Base-by-base conservation (phyloP, 805 yeast genomes). In the Lachancea waltii region DNA sequence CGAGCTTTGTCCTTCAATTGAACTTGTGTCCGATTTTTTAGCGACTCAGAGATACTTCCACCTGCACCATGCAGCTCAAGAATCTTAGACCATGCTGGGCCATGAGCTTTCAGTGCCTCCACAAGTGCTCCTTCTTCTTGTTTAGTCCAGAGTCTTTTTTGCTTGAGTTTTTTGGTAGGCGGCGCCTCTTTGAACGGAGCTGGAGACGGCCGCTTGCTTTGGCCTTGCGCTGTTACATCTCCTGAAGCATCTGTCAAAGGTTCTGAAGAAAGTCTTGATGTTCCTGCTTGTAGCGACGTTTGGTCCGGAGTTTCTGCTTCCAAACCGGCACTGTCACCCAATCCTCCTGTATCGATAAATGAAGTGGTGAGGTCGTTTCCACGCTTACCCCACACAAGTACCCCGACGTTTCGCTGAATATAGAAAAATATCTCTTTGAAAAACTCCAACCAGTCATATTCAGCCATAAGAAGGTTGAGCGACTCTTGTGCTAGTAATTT, bases 1-100 rank as follows among this genome's bases (percentile, higher is more conserved):
- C 98, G 73, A 0, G 97, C 97, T 58, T 92, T 92, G 58, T 92
- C 98, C 60, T 92, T 92, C 42, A 92, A 69, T 57, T 92, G 98
- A 13, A 90, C 85, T 53, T 87, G 95, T 3, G 83, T 81, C 56
- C 98, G 70, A 56, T 86, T 84, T 60, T 86, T 90, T 49, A 92
- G 69, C 1, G 79, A 75, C 57, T 92, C 97, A 28, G 80, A 77
- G 18, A 82, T 70, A 32, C 80, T 72, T 3, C 98, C 98, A 7
- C 97, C 97, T 3, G 95, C 84, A 2, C 98, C 98, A 57, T 82
- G 84, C n/a, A 83, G 63, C 51, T 85, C 95, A 33, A 90, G 62
- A 36, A 92, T 92, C 39, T 83, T 83, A 2, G 95, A 71, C 98
- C 98, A 92, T 48, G 82, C 85, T 0, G 97, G 95, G 1, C 98